Base-by-base conservation (phyloP, 2,329 filamentous ascomycete species). In the Aspergillus clavatus region DNA sequence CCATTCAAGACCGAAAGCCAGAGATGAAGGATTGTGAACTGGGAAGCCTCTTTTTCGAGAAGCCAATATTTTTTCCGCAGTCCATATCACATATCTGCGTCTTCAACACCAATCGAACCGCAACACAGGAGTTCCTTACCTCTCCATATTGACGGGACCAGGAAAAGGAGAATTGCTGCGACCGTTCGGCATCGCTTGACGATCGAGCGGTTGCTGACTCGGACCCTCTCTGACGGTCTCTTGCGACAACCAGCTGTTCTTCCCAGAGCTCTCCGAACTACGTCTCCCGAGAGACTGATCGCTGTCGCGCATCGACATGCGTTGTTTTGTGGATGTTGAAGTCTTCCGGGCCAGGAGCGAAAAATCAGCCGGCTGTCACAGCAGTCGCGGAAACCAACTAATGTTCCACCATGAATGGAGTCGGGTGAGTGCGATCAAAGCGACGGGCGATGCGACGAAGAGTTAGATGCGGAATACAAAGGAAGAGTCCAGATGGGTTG, bases 181-280 rank as follows among this genome's bases (percentile, higher is more conserved):
- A 54, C 55, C 58, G 41, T 57, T 54, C 28, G 55, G 45, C 33
- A 53, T 45, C 31, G 52, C 45, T 47, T 58, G 54, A 40, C 48
- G 52, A 43, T 47, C 57, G 23, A 52, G 51, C 24, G 43, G 47
- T 21, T 45, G 53, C 35, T 54, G 51, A 19, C 26, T 54, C 38
- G 54, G 59, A 38, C 52, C 53, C 21, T 63, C 62, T 43, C 54
- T 67, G 23, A 71, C 55, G 2, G 67, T 71, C 40, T 70, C 67
- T 42, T 71, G 65, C 19, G 69, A 70, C 26, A 59, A 53, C 54
- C 60, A 65, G 54, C 67, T 70, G 40, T 61, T 61, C 38, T 58
- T 56, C 38, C 61, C 68, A 23, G 69, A 68, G 56, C 63, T 68
- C 45, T 63, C 65, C n/a, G 69, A 71, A 45, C 65, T 68, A 55